A percentile compares a stretch with the other conserved stretches of the same genome.
phyloP scores from a whole-genome alignment of 2,329 filamentous ascomycete species.

The Ceratocystis ficicola region DNA sequence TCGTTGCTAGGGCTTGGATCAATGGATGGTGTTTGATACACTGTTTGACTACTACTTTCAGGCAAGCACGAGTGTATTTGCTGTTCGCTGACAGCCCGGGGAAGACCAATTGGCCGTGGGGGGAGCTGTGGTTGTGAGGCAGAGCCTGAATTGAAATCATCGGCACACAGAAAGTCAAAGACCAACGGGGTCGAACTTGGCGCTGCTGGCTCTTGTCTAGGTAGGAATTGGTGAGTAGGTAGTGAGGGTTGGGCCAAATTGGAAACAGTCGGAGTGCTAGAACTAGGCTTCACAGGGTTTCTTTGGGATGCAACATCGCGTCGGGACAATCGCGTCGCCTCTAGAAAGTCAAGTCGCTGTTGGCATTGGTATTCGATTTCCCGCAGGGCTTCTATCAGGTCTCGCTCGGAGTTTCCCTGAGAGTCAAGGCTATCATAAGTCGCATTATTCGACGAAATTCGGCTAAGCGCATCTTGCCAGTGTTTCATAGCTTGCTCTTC shows the following conservation, averaged over 20 bases:
- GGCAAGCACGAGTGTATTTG: neutral
- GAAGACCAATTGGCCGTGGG: constrained; percentile 13
- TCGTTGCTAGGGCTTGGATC: neutral
- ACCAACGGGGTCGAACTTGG: neutral
- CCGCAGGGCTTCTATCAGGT: constrained; percentile 66
- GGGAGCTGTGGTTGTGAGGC: neutral
- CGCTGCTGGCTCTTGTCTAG: neutral
- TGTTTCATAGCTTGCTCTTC: constrained; percentile 81
- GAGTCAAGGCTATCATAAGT: constrained; percentile 52
- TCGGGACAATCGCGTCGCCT: constrained; percentile 61
- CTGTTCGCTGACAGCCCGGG: constrained; percentile 23
- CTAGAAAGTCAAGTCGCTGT: constrained; percentile 78
- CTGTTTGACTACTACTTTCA: neutral
- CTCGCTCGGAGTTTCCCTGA: constrained; percentile 69
- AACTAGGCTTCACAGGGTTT: neutral
- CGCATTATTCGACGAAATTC: constrained; percentile 65
- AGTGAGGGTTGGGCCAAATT: neutral
- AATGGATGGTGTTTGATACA: neutral
- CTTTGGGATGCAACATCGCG: constrained; percentile 24
- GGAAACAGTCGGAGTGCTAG: neutral
- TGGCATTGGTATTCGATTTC: constrained; percentile 85
- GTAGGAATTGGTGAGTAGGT: neutral
- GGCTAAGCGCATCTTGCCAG: constrained; percentile 78
- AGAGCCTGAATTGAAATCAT: neutral
- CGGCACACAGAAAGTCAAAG: neutral